Conservation (phyloP, 805 yeast genomes). For the Pichia pseudocactophila region DNA sequence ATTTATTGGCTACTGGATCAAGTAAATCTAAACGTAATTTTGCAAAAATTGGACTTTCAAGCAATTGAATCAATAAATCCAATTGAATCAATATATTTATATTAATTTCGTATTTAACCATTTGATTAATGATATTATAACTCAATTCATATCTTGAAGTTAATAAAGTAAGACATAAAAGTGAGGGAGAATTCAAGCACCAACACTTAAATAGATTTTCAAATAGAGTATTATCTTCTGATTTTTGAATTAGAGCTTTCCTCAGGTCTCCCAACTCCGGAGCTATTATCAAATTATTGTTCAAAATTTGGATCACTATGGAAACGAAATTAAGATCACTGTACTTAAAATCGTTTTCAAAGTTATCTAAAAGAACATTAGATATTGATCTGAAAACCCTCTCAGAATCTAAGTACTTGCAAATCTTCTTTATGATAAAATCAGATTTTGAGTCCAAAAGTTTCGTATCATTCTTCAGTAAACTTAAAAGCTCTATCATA, state of each 20-base stretch:
- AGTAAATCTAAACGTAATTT: conserved; percentile 78
- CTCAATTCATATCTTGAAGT: conserved; percentile 87
- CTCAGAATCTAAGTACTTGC: conserved; percentile 74
- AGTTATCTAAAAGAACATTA: conserved; percentile 45
- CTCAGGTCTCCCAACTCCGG: conserved; percentile 71
- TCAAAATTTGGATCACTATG: conserved; percentile 77
- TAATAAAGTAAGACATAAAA: conserved; percentile 72
- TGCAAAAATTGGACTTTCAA: conserved; percentile 90
- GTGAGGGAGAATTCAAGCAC: conserved; percentile 88
- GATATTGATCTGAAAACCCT: conserved; percentile 76
- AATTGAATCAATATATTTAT: conserved; percentile 75
- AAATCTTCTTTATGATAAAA: conserved; percentile 73
- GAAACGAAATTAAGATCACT: conserved; percentile 62
- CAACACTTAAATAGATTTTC: conserved; percentile 75
- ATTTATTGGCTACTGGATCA: conserved; percentile 77
- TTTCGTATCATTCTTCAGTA: conserved; percentile 63
- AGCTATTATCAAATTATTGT: conserved; percentile 77
- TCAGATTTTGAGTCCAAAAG: conserved; percentile 68
- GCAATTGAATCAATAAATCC: conserved; percentile 79
- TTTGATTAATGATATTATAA: conserved; percentile 66
- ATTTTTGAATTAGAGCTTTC: conserved; percentile 46
- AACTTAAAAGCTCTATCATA: conserved; percentile 56
- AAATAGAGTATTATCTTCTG: conserved; percentile 45
- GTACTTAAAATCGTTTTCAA: conserved; percentile 26
- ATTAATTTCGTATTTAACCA: conserved; percentile 75